Evolutionary conservation across 2,329 filamentous ascomycete genomes (phyloP).

Genomic region (Aschersonia sp.): DNA sequence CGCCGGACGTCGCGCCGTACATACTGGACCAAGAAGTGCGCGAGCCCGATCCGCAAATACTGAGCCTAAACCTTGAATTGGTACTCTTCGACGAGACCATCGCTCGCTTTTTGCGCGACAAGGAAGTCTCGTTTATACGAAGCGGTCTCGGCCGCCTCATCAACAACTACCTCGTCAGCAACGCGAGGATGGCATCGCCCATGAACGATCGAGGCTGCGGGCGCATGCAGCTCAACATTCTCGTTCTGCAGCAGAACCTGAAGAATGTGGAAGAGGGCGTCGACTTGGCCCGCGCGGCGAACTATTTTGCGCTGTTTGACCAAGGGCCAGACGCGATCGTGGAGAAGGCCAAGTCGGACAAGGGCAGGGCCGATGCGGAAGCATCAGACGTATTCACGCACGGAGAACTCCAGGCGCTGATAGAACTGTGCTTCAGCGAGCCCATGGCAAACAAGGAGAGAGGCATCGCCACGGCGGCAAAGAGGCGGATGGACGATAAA

Average conservation of each 20-base stretch:
- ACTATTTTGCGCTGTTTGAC: conserved; percentile 57
- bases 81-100: conserved; percentile 80
- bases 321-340: conserved; percentile 52
- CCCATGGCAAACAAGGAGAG: conserved; percentile 50
- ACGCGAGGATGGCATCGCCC: conserved; percentile 54
- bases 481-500: conserved; percentile 56
- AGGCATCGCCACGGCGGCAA: conserved; percentile 51
- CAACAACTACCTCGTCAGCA: conserved; percentile 63
- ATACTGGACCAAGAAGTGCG: conserved; percentile 57
- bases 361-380: conserved; percentile 17
- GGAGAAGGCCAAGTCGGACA: conserved; percentile 39
- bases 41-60: conserved; percentile 64
- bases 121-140: conserved; percentile 63
- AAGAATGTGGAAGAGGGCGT: conserved; percentile 76
- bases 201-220: conserved; percentile 76
- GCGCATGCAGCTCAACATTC: conserved; percentile 85
- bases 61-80: conserved; percentile 72
- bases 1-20: conserved; percentile 45
- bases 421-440: conserved; percentile 57
- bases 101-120: conserved; percentile 52
- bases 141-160: conserved; percentile 64
- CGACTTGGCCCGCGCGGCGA: conserved; percentile 44
- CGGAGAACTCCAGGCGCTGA: conserved; percentile 49
- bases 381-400: conserved; percentile 38
- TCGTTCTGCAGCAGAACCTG: conserved; percentile 90